Evolutionary conservation across 345 rosid genomes (phyloP), one percentile per base, ranked within the genome.

Genomic region (Rubroshorea leprosula): DNA sequence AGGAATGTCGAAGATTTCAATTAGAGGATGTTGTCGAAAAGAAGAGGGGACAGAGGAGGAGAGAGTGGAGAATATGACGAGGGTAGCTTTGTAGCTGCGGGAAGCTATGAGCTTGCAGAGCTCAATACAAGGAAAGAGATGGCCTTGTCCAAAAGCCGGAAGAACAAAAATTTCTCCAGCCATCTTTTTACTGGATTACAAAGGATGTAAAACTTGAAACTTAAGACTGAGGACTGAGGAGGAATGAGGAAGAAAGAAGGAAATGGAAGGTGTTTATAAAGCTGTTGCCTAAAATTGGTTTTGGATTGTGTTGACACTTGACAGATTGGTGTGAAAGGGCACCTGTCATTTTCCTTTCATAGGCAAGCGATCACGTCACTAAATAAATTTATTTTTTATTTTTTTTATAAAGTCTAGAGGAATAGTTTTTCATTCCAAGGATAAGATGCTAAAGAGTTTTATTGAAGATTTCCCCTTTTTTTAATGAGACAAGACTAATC

Each of bases 61-160:
- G 20, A 76, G 69, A 23, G 50, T 54, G 20, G 72, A 54, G 69
- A 63, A 69, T 9, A 68, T 60, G 27, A 72, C 4, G 16, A 72
- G 70, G 23, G 74, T 68, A 5, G 69, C 11, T 19, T 59, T 51
- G 61, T 49, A 60, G 12, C 66, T 58, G 4, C n/a, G 77, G 3
- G 69, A 58, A 38, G 80, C 63, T 23, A 72, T 35, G 50, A 20
- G 72, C 29, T 72, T 55, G 67, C 74, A 76, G 1, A 76, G 80
- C 66, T 76, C 74, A n/a, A 68, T 56, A 29, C 58, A 49, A 1
- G 74, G 74, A 47, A 62, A 55, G 48, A 76, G 72, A 23, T 76
- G 80, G 54, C 80, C 80, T 5, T 72, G 74, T 11, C 74, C 80
- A 45, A 63, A 66, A 14, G 60, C 73, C 0, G 76, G 68, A 10